Base-by-base conservation (phyloP, 345 rosid species). In the Hirschfeldia incana region DNA sequence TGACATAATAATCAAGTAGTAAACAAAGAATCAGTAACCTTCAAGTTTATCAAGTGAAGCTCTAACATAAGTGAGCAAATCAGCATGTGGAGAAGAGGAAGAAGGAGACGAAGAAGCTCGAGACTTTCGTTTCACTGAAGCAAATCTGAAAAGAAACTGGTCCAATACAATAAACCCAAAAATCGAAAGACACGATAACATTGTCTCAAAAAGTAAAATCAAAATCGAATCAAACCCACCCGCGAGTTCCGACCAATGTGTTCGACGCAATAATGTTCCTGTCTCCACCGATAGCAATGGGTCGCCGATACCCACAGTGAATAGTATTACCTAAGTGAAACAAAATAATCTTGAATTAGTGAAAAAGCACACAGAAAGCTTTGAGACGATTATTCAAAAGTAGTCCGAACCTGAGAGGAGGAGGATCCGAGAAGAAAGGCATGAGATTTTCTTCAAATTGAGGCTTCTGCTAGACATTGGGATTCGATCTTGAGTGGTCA, bases 71-170 rank as follows among this genome's bases (percentile, higher is more conserved):
- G 89, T 73, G 68, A 85, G 57, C 8, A 88, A 42, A 70, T 79
- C 88, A 85, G 46, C 70, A 76, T 58, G 68, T 64, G 81, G 84
- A 70, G 73, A 64, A 65, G 73, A 29, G 32, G 32, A 64, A 15
- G 67, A 67, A 57, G 60, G 32, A 29, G n/a, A n/a, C n/a, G 30
- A 16, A 68, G 85, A 63, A 73, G 78, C 79, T 71, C 74, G 72
- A 55, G 87, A 78, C 66, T 70, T 77, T 72, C 85, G 82, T 68
- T 85, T 74, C n/a, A 69, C 76, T 73, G 88, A 85, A 63, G 91
- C 79, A 65, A 79, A 83, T 78, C 90, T 89, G 86, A 78, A 86
- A 77, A 77, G 79, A 78, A 78, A 83, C 89, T 79, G 88, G 44
- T 37, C 76, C 78, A 15, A 76, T 60, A 80, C 76, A 33, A 9